phyloP scores from a whole-genome alignment of 2,329 filamentous ascomycete genomes.

The Aspergillus bombycis region DNA sequence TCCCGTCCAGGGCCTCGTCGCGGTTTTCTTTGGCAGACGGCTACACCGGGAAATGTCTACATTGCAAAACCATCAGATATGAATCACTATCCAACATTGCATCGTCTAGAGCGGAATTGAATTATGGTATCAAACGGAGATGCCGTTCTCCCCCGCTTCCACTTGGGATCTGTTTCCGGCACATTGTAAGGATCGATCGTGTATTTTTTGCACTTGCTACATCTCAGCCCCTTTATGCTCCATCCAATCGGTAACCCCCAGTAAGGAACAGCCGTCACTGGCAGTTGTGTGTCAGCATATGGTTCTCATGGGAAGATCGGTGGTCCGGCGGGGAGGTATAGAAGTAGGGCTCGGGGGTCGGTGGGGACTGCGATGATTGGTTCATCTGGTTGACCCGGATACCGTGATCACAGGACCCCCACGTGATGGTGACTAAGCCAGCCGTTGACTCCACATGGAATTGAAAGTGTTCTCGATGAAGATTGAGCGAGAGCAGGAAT shows the following conservation, averaged over 20 bases:
- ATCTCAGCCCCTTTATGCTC: background rate
- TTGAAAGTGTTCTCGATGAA: conserved; percentile 5
- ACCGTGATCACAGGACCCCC: conserved; percentile 20
- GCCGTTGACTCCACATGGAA: conserved; percentile 16
- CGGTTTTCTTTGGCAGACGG: background rate
- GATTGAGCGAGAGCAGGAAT: background rate
- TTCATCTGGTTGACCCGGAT: conserved; percentile 23
- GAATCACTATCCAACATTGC: background rate
- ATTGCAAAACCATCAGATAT: background rate
- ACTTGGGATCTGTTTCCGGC: background rate
- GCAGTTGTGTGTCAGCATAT: background rate
- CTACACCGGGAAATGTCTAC: background rate
- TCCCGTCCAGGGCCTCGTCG: background rate
- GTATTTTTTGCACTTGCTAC: background rate
- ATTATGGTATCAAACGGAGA: background rate
- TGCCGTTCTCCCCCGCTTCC: background rate
- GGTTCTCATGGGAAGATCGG: background rate
- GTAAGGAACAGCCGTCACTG: background rate
- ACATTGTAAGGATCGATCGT: background rate
- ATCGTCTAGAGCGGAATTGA: background rate
- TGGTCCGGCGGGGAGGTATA: background rate
- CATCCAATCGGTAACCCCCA: background rate
- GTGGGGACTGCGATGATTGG: conserved; percentile 18
- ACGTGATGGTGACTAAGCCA: conserved; percentile 25
- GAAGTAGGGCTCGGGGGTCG: conserved; percentile 1